Conservation (phyloP, 2,329 filamentous ascomycete species). For the Dothideomycetidae sp. region DNA sequence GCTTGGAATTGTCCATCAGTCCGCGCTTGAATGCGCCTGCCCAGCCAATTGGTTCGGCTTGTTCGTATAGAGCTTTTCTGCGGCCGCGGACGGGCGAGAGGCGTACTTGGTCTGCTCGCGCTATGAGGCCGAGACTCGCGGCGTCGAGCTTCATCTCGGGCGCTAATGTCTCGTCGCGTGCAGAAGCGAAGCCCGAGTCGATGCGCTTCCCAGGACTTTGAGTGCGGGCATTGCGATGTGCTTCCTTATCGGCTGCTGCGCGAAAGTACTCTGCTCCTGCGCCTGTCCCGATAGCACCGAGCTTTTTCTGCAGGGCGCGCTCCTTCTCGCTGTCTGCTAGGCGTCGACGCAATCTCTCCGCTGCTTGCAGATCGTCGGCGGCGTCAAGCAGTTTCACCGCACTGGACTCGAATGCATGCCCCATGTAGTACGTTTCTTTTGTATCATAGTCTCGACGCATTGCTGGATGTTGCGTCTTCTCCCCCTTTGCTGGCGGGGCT, state of each 20-base stretch:
- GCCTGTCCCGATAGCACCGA: conserved; percentile 49
- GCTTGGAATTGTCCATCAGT: conserved; percentile 23
- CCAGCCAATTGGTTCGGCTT: conserved; percentile 33
- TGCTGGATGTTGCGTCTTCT: background rate
- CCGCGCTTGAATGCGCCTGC: conserved; percentile 30
- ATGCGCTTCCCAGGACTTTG: no score
- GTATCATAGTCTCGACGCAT: conserved; percentile 23
- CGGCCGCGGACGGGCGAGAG: conserved; percentile 31
- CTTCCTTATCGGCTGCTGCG: conserved; percentile 10
- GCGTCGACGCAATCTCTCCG: conserved; percentile 43
- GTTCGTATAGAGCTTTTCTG: conserved; percentile 21
- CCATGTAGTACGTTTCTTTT: conserved; percentile 13
- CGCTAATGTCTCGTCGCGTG: background rate
- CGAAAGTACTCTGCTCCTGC: conserved; percentile 60
- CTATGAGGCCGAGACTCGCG: conserved; percentile 29
- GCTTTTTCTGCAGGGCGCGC: conserved; percentile 52
- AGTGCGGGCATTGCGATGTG: no score
- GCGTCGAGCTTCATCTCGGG: conserved; percentile 13
- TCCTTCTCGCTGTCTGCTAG: conserved; percentile 48
- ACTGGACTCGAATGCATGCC: conserved; percentile 24
- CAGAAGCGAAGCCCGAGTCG: background rate
- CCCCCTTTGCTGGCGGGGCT: background rate
- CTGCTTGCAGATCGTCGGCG: conserved; percentile 32
- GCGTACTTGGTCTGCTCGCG: conserved; percentile 28
- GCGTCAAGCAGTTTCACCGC: conserved; percentile 52